Base-by-base conservation (phyloP, 768 basidiomycete genomes). In the Pulveroboletus sp. region DNA sequence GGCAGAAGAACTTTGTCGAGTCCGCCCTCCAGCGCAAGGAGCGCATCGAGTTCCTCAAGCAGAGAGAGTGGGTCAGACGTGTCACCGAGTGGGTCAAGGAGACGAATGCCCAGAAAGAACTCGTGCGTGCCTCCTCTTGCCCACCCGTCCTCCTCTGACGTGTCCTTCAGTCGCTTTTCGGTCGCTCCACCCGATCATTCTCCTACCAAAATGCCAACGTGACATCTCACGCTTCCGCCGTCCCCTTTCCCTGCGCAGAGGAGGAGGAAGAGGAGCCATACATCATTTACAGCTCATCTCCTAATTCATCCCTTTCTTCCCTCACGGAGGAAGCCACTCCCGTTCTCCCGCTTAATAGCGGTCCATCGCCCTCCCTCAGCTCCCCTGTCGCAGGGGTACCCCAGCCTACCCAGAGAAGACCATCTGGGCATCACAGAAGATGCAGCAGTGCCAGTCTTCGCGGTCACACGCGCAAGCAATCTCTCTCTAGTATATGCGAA, bases 21-120 rank as follows among this genome's bases (percentile, higher is more conserved):
- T 73, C 72, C 1, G 59, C 63, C 20, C 59, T 71, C 1, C 80
- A 82, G 64, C 67, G 78, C 22, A 69, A 69, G 41, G 76, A 77
- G 50, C 78, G 79, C 53, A 67, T 73, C 50, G 77, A 76, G n/a
- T 79, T 81, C 56, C 60, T 78, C 37, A 74, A 75, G 45, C 71
- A 68, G 47, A 69, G 74, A 38, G 76, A 75, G 51, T 74, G 70
- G 53, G 72, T 79, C 2, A 61, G 68, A 16, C 61, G 71, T 23
- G 64, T 71, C 61, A 59, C 71, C 1, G 66, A 71, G 45, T 73
- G 72, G 71, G 61, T 72, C 1, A 66, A 56, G 23, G 55, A 65
- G 31, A 68, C 68, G 4, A 68, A 44, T 17, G 57, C 62, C 1
- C 66, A 60, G 32, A 62, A 69, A 10, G 57, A 59, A 17, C n/a